Evolutionary conservation across 345 rosid species (phyloP).

Genomic region (Barbarea vulgaris): DNA sequence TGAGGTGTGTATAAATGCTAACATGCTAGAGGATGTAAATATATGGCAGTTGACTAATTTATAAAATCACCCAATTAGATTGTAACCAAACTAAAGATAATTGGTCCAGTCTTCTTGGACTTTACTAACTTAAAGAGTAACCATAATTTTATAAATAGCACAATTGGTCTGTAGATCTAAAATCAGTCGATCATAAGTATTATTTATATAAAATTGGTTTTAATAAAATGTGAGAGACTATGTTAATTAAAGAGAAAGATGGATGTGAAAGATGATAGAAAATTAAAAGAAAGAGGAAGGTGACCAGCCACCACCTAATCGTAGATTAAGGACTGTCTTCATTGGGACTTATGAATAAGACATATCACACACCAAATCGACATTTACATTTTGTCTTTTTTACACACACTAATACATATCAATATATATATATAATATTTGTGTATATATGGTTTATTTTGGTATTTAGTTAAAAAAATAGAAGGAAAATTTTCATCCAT

Average conservation of each 20-base stretch:
- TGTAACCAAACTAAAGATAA: constrained; percentile 16
- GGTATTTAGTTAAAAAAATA: neutral
- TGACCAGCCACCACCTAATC: constrained; percentile 84
- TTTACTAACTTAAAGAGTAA: neutral
- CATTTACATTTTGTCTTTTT: constrained; percentile 18
- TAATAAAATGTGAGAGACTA: constrained; percentile 23
- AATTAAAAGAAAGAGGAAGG: constrained; percentile 49
- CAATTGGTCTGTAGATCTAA: neutral
- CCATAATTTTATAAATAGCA: neutral
- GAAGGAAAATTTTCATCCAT: neutral
- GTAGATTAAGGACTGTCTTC: constrained; percentile 32
- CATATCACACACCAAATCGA: constrained; percentile 22
- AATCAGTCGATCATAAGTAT: neutral
- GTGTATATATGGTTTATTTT: neutral
- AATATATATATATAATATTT: neutral
- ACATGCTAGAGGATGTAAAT: constrained; percentile 2
- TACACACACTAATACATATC: neutral
- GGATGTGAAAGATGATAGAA: constrained; percentile 27
- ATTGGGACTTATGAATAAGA: constrained; percentile 34
- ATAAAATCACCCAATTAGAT: neutral
- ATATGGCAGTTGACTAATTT: neutral
- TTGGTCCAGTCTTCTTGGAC: constrained; percentile 5
- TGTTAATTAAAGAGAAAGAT: constrained; percentile 1
- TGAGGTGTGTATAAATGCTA: no score
- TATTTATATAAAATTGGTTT: neutral